phyloP scores from a whole-genome alignment of 495 filamentous ascomycete species.

The Ascobolus immersus region DNA sequence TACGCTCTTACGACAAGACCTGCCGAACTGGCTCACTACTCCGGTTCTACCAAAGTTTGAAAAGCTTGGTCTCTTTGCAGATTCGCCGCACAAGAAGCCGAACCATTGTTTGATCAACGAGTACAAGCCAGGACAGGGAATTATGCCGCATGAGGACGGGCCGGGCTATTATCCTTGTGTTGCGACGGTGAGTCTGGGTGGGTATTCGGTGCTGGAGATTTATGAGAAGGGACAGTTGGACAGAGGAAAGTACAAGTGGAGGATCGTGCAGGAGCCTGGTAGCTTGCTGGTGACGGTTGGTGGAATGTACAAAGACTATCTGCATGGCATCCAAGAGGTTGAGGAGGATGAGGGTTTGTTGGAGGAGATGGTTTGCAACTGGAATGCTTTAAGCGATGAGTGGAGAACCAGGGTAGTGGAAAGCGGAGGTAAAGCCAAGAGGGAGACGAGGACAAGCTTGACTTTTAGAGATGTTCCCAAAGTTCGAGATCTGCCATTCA shows the following conservation, averaged over 20 bases:
- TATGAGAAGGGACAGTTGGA: slow-evolving; percentile 33
- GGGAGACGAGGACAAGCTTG: slow-evolving; percentile 52
- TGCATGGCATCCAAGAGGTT: slow-evolving; percentile 52
- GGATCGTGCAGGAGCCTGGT: slow-evolving; percentile 67
- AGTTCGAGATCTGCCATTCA: slow-evolving; percentile 42
- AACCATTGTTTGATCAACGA: slow-evolving; percentile 93
- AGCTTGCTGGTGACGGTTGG: slow-evolving; percentile 46
- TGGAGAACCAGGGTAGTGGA: slow-evolving; percentile 21
- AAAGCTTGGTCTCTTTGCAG: slow-evolving; percentile 32
- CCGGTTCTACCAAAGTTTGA: slow-evolving; percentile 47
- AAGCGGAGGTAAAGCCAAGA: slow-evolving; percentile 28
- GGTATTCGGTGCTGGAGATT: slow-evolving; percentile 51
- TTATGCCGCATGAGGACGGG: slow-evolving; percentile 93
- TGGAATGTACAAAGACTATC: slow-evolving; percentile 40
- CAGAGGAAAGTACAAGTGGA: slow-evolving; percentile 26
- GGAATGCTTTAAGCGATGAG: slow-evolving; percentile 43
- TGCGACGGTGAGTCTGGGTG: slow-evolving; percentile 67
- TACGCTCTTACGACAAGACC: slow-evolving; percentile 51
- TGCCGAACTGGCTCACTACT: slow-evolving; percentile 50
- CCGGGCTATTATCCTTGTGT: slow-evolving; percentile 65
- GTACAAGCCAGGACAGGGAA: slow-evolving; percentile 67
- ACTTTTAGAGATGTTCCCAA: slow-evolving; percentile 86
- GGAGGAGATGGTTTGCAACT: slow-evolving; percentile 50
- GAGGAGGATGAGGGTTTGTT: slow-evolving; percentile 32
- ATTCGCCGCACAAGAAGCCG: slow-evolving; percentile 45